Conservation (phyloP, 441 rosid species). For the Kokia cookei region DNA sequence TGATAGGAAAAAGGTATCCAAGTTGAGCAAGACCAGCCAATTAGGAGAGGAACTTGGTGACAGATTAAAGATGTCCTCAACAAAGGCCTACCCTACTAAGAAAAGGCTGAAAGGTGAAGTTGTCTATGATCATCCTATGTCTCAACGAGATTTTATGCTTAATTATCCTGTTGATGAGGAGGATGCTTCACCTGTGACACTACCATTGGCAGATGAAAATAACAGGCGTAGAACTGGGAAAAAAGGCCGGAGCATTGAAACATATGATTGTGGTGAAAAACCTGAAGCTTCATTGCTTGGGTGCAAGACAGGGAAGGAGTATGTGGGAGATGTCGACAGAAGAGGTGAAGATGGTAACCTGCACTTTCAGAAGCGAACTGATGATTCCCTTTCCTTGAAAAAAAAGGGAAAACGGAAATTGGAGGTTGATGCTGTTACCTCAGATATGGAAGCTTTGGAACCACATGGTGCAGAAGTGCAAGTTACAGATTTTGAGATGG, state of each 20-base stretch:
- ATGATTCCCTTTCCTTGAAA: constrained; percentile 43
- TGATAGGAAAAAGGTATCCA: constrained; percentile 35
- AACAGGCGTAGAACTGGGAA: constrained; percentile 33
- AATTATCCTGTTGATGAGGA: constrained; percentile 40
- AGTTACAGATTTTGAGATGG: constrained; percentile 53
- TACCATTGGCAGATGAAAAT: constrained; percentile 33
- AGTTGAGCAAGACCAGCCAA: constrained; percentile 41
- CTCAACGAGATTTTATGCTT: constrained; percentile 5
- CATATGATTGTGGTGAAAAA: constrained; percentile 44
- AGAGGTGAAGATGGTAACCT: constrained; percentile 39
- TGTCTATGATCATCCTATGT: not conserved
- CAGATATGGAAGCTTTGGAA: constrained; percentile 55
- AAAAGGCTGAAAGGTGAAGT: constrained; percentile 46
- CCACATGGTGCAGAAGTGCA: constrained; percentile 39
- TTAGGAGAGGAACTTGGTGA: constrained; percentile 45
- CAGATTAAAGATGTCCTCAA: constrained; percentile 32
- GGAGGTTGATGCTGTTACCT: constrained; percentile 43
- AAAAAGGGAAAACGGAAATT: constrained; percentile 70
- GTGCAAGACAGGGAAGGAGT: constrained; percentile 53
- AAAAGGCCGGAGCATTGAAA: constrained; percentile 47
- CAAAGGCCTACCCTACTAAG: constrained; percentile 44
- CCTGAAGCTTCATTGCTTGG: constrained; percentile 44
- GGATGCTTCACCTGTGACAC: constrained; percentile 43
- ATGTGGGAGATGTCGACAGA: constrained; percentile 35
- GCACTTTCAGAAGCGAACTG: constrained; percentile 40